Conservation (phyloP, 1,139 yeast genomes). For the Scheffersomyces parashehatae region DNA sequence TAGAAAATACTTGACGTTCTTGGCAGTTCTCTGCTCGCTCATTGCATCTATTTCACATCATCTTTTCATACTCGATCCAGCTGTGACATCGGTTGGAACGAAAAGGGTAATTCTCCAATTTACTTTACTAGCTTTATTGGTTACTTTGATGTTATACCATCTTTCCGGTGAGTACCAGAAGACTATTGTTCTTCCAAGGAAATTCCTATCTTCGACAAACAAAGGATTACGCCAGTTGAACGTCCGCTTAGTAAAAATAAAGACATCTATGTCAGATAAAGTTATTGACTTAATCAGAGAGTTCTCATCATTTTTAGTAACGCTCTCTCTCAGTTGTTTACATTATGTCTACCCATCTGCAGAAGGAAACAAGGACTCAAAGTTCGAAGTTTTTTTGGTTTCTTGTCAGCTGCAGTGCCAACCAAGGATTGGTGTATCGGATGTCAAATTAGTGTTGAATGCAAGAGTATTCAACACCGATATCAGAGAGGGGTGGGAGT, state of each 20-base stretch:
- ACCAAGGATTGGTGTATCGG: constrained; percentile 47
- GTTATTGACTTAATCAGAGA: constrained; percentile 48
- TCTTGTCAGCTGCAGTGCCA: constrained; percentile 49
- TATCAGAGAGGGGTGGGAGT: constrained; percentile 92
- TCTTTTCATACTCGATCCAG: constrained; percentile 31
- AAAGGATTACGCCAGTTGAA: constrained; percentile 86
- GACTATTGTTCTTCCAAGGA: constrained; percentile 79
- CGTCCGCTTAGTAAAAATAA: constrained; percentile 70
- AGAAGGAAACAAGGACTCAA: constrained; percentile 31
- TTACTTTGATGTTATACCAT: constrained; percentile 76
- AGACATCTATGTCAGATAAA: constrained; percentile 56
- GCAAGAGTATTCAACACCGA: constrained; percentile 82
- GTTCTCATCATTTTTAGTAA: constrained; percentile 34
- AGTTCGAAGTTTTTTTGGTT: constrained; percentile 43
- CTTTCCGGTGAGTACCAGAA: constrained; percentile 87
- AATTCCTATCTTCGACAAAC: constrained; percentile 76
- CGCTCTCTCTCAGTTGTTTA: constrained; percentile 26
- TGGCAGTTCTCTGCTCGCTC: constrained; percentile 51
- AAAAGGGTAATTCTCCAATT: constrained; percentile 56
- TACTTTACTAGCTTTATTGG: constrained; percentile 61
- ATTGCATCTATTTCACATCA: constrained; percentile 45
- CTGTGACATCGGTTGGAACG: constrained; percentile 28
- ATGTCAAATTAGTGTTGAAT: constrained; percentile 72
- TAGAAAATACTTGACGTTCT: constrained; percentile 71
- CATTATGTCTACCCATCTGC: constrained; percentile 39